Conservation (phyloP, 805 yeast genomes). For the Lipomyces mesembrius region DNA sequence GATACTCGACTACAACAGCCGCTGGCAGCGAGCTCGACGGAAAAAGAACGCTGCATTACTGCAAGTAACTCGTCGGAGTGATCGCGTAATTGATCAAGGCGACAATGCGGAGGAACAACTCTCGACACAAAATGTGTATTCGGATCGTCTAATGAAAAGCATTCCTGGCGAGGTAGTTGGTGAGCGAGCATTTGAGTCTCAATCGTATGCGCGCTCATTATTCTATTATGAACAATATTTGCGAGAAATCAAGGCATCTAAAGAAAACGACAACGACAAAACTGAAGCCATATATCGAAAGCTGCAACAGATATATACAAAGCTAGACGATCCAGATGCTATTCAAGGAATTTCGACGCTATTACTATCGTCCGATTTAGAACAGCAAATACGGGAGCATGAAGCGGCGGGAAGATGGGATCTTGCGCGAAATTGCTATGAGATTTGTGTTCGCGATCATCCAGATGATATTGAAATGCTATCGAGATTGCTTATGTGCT, state of each 20-base stretch:
- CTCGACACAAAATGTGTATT: neutral
- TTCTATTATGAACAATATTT: slow-evolving; percentile 80
- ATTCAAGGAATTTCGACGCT: slow-evolving; percentile 81
- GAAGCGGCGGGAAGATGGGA: slow-evolving; percentile 87
- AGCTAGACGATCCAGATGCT: slow-evolving; percentile 86
- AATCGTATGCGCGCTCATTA: slow-evolving; percentile 84
- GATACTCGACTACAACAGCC: slow-evolving; percentile 79
- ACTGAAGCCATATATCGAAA: slow-evolving; percentile 41
- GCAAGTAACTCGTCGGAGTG: slow-evolving; percentile 18
- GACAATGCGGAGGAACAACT: neutral
- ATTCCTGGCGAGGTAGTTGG: slow-evolving; percentile 61
- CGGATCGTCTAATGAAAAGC: slow-evolving; percentile 10
- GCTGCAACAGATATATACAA: slow-evolving; percentile 81
- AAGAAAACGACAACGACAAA: slow-evolving; percentile 30
- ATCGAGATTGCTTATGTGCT: slow-evolving; percentile 68
- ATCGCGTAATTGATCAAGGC: slow-evolving; percentile 15
- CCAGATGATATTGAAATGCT: slow-evolving; percentile 44
- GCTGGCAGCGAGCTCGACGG: slow-evolving; percentile 56
- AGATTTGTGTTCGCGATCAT: slow-evolving; percentile 52
- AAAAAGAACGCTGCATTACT: slow-evolving; percentile 15
- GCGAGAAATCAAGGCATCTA: slow-evolving; percentile 48
- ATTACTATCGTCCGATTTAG: slow-evolving; percentile 65
- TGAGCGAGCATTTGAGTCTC: slow-evolving; percentile 76
- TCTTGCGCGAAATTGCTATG: slow-evolving; percentile 83
- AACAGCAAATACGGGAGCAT: slow-evolving; percentile 78